These are phyloP conservation scores for Inonotus obliquus DNA, from an alignment of 1,284 basidiomycete genomes.

Conservation along the genomic window DNA sequence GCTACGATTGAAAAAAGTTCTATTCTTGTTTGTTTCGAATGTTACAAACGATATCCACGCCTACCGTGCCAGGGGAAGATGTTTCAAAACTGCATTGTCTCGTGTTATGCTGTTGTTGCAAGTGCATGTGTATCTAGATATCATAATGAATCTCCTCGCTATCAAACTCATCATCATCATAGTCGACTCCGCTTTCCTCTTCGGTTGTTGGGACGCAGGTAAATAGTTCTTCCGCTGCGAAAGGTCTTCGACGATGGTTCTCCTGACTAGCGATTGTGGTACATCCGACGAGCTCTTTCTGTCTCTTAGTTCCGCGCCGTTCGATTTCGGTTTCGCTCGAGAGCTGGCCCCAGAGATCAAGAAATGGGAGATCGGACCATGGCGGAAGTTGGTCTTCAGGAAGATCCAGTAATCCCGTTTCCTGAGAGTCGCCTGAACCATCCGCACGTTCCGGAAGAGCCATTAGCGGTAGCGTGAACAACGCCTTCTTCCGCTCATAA, in stretches of 20 bases:
- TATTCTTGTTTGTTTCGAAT: neutral
- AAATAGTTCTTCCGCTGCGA: conserved; percentile 16
- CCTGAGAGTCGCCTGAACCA: neutral
- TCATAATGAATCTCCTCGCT: conserved; percentile 13
- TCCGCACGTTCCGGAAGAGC: conserved; percentile 29
- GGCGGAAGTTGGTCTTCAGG: conserved; percentile 50
- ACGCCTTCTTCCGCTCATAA: conserved; percentile 50
- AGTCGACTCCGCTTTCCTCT: neutral
- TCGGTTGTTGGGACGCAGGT: conserved; percentile 2
- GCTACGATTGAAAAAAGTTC: neutral
- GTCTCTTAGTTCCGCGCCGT: conserved; percentile 33
- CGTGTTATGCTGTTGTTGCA: conserved; percentile 4
- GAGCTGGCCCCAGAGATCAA: conserved; percentile 64
- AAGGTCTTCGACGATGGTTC: neutral
- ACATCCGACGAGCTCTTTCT: conserved; percentile 22
- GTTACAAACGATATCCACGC: neutral
- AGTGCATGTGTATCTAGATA: conserved; percentile 16
- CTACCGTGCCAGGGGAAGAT: neutral
- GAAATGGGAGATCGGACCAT: conserved; percentile 52
- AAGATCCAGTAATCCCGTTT: conserved; percentile 48
- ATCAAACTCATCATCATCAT: conserved; percentile 12
- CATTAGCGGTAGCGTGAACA: conserved; percentile 71
- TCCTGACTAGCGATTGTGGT: conserved; percentile 13
- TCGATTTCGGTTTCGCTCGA: conserved; percentile 41
- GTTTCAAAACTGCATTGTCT: conserved; percentile 4